Evolutionary conservation across 768 basidiomycete species (phyloP).

Genomic region (Lactarius vividus): DNA sequence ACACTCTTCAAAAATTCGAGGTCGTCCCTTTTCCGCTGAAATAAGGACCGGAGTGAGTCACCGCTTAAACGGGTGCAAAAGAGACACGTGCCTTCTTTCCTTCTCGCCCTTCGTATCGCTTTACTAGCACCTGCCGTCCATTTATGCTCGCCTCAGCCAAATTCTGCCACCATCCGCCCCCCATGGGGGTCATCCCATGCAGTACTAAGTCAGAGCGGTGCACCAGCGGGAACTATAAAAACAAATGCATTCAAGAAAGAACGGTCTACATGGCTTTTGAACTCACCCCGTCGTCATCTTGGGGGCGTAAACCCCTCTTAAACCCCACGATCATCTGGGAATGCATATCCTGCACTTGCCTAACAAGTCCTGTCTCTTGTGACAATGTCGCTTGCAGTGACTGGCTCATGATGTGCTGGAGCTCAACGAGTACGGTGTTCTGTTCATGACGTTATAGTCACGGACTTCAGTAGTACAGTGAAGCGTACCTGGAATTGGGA

Average conservation of each 20-base stretch:
- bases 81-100: constrained; percentile 11
- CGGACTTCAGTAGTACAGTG: neutral
- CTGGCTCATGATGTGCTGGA: constrained; percentile 17
- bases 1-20: constrained; percentile 12
- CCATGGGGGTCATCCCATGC: constrained; percentile 11
- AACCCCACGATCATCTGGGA: constrained; percentile 16
- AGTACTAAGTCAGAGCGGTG: constrained; percentile 14
- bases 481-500: constrained; percentile 13
- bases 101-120: constrained; percentile 11
- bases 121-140: constrained; percentile 11
- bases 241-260: neutral
- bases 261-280: neutral
- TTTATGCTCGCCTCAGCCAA: constrained; percentile 8
- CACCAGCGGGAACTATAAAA: constrained; percentile 15
- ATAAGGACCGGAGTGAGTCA: neutral
- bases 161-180: constrained; percentile 12
- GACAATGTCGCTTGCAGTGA: constrained; percentile 7
- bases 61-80: neutral
- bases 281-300: constrained; percentile 19
- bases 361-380: constrained; percentile 17
- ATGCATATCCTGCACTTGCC: constrained; percentile 15
- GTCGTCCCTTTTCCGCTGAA: constrained; percentile 13
- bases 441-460: neutral
- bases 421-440: constrained; percentile 14
- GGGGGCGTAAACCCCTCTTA: constrained; percentile 5